These are phyloP conservation scores for Salvia miltiorrhiza DNA, from an alignment of 257 asterid genomes.

Conservation along the genomic window DNA sequence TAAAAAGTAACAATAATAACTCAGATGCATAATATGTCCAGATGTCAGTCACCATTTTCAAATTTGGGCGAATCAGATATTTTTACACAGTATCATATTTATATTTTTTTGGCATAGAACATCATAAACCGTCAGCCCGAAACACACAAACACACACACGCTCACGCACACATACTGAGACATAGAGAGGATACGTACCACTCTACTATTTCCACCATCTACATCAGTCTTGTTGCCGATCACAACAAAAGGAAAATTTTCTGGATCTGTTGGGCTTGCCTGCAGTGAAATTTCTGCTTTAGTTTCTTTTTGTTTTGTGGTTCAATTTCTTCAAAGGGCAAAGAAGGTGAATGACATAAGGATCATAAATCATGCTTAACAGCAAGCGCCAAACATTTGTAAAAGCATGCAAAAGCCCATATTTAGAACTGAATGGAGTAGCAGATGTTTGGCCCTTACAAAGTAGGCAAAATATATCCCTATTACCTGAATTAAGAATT, in stretches of 20 bases:
- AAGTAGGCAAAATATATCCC: slow-evolving; percentile 6
- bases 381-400: background rate
- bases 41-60: background rate
- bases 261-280: slow-evolving; percentile 99
- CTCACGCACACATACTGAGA: background rate
- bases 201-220: slow-evolving; percentile 97
- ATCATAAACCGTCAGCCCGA: background rate
- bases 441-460: background rate
- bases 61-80: background rate
- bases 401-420: background rate
- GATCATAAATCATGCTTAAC: background rate
- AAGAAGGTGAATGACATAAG: background rate
- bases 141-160: background rate
- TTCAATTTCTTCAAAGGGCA: slow-evolving; percentile 4
- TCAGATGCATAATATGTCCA: background rate
- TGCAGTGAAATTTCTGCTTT: slow-evolving; percentile 35
- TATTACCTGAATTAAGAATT: slow-evolving; percentile 88
- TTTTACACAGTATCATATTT: background rate
- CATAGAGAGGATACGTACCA: slow-evolving; percentile 45
- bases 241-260: slow-evolving; percentile 96
- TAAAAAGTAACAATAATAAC: background rate
- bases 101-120: background rate
- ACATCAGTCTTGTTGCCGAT: slow-evolving; percentile 93
- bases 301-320: background rate
- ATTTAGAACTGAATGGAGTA: background rate